A percentile compares a stretch with the other conserved stretches of the same genome.
Conservation (phyloP, 192 early-diverging fungal genomes). For the Piromyces finnis region DNA sequence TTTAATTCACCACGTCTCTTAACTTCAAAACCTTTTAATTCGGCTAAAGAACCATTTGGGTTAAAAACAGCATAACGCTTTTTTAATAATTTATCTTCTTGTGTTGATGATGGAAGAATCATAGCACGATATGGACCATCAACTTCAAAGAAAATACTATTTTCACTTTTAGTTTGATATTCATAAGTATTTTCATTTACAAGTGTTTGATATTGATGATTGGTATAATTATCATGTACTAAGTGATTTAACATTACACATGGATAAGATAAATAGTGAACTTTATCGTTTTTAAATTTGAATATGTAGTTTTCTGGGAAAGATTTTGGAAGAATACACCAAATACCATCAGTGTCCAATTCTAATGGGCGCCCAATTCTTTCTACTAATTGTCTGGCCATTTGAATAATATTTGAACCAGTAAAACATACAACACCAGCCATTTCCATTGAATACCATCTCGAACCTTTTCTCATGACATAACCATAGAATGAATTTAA, state of each 20-base stretch:
- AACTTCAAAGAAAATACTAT: conserved; percentile 97
- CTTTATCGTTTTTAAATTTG: conserved; percentile 60
- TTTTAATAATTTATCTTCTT: conserved; percentile 90
- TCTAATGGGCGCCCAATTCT: conserved; percentile 85
- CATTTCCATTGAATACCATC: conserved; percentile 99
- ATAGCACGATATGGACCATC: conserved; percentile 97
- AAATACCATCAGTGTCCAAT: conserved; percentile 97
- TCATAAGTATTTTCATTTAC: conserved; percentile 27
- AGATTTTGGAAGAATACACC: conserved; percentile 82
- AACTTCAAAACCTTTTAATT: conserved; percentile 97
- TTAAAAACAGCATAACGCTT: conserved; percentile 99
- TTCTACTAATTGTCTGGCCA: conserved; percentile 82
- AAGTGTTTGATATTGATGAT: conserved; percentile 87
- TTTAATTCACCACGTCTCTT: conserved; percentile 97
- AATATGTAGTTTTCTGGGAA: conserved; percentile 92
- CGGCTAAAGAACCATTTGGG: conserved; percentile 78
- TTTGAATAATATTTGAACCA: conserved; percentile 90
- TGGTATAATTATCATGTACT: conserved; percentile 89
- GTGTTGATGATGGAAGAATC: conserved; percentile 88
- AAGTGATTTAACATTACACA: conserved; percentile 97
- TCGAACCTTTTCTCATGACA: conserved; percentile 94
- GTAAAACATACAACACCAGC: conserved; percentile 95
- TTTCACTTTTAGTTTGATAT: conserved; percentile 63
- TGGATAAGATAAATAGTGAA: conserved; percentile 78
- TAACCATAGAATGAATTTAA: conserved; percentile 92